Evolutionary conservation across 192 early-diverging fungal species (phyloP).

Genomic region (Rhizoclosmatium globosum): DNA sequence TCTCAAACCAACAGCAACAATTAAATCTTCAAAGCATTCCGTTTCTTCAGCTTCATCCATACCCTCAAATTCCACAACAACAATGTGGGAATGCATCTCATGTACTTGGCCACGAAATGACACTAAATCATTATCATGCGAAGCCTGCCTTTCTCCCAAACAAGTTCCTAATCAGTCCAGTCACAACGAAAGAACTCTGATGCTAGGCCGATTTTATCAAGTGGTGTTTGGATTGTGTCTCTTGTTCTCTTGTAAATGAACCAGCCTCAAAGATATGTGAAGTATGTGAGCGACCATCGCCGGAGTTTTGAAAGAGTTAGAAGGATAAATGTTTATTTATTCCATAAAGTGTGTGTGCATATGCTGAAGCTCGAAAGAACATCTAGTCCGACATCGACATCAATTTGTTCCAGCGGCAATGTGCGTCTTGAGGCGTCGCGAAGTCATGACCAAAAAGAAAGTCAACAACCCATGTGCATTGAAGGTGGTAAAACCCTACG

Average conservation of each 20-base stretch:
- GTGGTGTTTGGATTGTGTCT: slow-evolving; percentile 15
- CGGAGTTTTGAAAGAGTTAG: not conserved
- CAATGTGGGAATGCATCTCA: not conserved
- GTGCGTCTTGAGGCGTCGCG: too few species aligned
- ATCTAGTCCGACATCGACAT: too few species aligned
- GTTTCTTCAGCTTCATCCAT: not conserved
- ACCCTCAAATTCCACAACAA: slow-evolving; percentile 25
- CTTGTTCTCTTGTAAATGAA: slow-evolving; percentile 21
- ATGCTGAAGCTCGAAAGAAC: too few species aligned
- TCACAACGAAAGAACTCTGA: not conserved
- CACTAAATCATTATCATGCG: not conserved
- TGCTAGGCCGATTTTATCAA: not conserved
- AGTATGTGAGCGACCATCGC: slow-evolving; percentile 30
- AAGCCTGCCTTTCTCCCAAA: slow-evolving; percentile 24
- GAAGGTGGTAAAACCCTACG: too few species aligned
- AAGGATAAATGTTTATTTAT: not conserved
- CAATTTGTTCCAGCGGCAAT: too few species aligned
- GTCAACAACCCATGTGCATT: too few species aligned
- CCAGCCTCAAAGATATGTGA: not conserved
- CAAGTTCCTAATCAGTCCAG: not conserved
- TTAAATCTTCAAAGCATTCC: not conserved
- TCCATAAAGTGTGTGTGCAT: too few species aligned
- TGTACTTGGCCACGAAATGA: slow-evolving; percentile 32
- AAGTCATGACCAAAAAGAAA: too few species aligned
- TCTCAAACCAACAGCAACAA: not conserved